Base-by-base conservation (phyloP, 257 asterid species). In the Cinchona pubescens region DNA sequence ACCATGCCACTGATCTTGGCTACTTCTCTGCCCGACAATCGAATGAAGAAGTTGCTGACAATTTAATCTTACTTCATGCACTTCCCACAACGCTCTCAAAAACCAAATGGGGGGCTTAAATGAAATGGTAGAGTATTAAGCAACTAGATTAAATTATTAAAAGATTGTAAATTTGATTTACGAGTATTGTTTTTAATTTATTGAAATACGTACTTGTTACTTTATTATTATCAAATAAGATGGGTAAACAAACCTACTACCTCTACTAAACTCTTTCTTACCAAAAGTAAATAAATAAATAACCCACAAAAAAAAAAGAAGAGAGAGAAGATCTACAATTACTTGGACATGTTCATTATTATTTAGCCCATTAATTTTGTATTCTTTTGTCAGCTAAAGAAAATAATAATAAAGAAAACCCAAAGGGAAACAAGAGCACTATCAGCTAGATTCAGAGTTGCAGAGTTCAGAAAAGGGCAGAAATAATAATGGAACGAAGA, bases 1-100 rank as follows among this genome's bases (percentile, higher is more conserved):
- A 62, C 60, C 48, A 74, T 45, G 78, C 78, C 78, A 72, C 76
- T 72, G 55, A 7, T 37, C n/a, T n/a, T n/a, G 63, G 34, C 63
- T 58, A 2, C 63, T 58, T 25, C 63, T 58, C 34, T 9, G 63
- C 63, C 34, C 32, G 34, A 58, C 63, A 58, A 58, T 2, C 16
- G 25, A 7, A 58, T 9, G 63, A 25, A 58, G 63, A 58, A 58
- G 34, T 58, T 58, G 34, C 34, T 58, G 63, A 25, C 63, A 25
- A 58, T n/a, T 56, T n/a, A 23, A 58, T 58, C 63, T 8, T 0
- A 11, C n/a, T n/a, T n/a, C n/a, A n/a, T n/a, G n/a, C 16, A 3
- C 63, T 25, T 58, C 16, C 1, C 0, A 3, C 25, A 58, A n/a
- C 25, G 27, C 63, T 25, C 29, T 13, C 56, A 16, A 49, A 49